These are phyloP conservation scores for Aphanomyces stellatus DNA, from an alignment of 352 stramenopile genomes.

Conservation along the genomic window DNA sequence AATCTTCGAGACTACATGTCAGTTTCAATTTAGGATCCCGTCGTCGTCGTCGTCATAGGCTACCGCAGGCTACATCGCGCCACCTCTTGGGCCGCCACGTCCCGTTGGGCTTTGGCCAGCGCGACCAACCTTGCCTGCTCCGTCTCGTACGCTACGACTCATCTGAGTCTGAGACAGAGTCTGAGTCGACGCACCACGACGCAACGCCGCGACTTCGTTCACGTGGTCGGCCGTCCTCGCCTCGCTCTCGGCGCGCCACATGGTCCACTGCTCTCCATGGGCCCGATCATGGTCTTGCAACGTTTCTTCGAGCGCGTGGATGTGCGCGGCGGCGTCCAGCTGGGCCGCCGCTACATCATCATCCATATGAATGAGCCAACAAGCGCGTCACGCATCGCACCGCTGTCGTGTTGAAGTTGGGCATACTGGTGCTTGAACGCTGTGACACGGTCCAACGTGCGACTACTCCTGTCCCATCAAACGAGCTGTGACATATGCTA, in stretches of 20 bases:
- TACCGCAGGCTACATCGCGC: background rate
- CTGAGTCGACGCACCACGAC: background rate
- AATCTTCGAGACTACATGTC: background rate
- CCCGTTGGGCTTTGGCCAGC: background rate
- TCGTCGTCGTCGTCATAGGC: background rate
- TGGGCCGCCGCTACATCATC: background rate
- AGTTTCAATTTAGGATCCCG: background rate
- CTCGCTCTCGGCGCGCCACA: background rate
- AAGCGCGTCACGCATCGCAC: background rate
- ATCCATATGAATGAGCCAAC: too few relatives aligned
- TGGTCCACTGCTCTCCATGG: background rate
- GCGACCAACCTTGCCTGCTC: slow-evolving; percentile 3
- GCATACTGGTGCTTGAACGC: slow-evolving; percentile 13
- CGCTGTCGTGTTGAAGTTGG: background rate
- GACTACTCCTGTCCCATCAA: background rate
- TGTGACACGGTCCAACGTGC: slow-evolving; percentile 6
- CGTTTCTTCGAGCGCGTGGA: background rate
- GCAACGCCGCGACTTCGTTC: background rate
- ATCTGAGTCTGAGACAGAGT: background rate
- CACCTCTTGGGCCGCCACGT: background rate
- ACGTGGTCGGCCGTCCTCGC: background rate
- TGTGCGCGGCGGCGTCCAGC: background rate
- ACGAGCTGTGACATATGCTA: background rate
- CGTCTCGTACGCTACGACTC: slow-evolving; percentile 6
- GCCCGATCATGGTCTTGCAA: background rate